phyloP scores from a whole-genome alignment of 257 asterid genomes.

The Nicotiana tomentosiformis region DNA sequence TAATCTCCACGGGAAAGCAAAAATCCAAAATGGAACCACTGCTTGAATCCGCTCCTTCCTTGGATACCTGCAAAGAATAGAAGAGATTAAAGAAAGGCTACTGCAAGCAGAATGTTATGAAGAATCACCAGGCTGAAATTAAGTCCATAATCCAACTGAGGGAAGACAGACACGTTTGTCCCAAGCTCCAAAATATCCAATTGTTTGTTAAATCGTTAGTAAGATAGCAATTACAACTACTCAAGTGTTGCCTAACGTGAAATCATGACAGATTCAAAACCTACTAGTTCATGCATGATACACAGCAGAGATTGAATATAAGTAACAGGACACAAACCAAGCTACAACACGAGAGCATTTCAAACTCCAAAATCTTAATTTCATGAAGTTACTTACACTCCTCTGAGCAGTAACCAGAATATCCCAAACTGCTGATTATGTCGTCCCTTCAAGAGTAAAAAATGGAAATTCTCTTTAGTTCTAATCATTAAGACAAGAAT shows the following conservation, averaged over 20 bases:
- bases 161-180: neutral
- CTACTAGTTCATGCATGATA: too few species aligned
- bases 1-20: neutral
- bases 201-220: neutral
- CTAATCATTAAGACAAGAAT: neutral
- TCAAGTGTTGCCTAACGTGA: neutral
- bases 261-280: neutral
- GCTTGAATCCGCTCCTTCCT: neutral
- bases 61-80: neutral
- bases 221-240: neutral
- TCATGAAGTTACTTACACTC: neutral
- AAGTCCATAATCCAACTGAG: neutral
- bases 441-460: neutral
- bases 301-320: neutral
- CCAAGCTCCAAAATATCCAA: neutral
- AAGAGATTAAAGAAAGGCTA: too few species aligned
- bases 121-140: neutral
- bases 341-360: neutral
- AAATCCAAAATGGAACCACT: neutral
- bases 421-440: neutral
- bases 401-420: neutral
- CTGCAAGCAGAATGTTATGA: neutral
- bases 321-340: neutral
- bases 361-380: neutral
- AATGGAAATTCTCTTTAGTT: neutral